Percentiles rank a stretch among this genome's conserved stretches.
These are phyloP conservation scores for Hemisphaericaspora nanyangensis DNA, from an alignment of 805 yeast species.

Conservation along the genomic window DNA sequence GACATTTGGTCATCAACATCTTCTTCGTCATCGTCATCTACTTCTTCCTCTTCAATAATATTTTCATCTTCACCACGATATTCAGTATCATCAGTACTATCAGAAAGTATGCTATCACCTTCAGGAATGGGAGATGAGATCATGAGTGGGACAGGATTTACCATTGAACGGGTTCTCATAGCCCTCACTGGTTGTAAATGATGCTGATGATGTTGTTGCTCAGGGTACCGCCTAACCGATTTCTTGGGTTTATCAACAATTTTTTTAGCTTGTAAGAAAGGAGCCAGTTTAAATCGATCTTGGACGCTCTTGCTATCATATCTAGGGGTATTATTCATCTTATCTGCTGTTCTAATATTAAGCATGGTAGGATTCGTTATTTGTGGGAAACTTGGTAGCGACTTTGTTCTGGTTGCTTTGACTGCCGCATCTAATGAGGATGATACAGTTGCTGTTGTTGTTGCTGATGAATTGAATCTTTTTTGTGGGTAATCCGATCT, in stretches of 20 bases:
- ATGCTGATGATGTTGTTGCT: neutral
- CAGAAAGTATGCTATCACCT: conserved; percentile 16
- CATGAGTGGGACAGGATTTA: conserved; percentile 26
- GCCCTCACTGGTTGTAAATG: conserved; percentile 33
- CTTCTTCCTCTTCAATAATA: conserved; percentile 14
- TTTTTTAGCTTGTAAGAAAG: conserved; percentile 35
- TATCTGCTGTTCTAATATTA: conserved; percentile 41
- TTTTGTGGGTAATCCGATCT: conserved; percentile 11
- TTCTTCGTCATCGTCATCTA: conserved; percentile 22
- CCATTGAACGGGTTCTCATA: conserved; percentile 41
- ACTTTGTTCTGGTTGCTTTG: conserved; percentile 43
- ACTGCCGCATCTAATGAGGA: conserved; percentile 13
- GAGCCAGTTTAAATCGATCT: conserved; percentile 44
- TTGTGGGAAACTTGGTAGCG: conserved; percentile 38
- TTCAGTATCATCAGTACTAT: conserved; percentile 35
- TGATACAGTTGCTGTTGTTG: neutral
- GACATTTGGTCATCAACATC: conserved; percentile 25
- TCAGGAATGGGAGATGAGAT: conserved; percentile 42
- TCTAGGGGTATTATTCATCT: conserved; percentile 31
- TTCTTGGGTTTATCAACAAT: conserved; percentile 36
- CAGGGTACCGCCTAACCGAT: conserved; percentile 17
- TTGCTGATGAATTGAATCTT: conserved; percentile 3
- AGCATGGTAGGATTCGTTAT: conserved; percentile 37
- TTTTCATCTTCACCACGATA: conserved; percentile 16
- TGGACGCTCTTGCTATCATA: conserved; percentile 39